Conservation (phyloP, 108 stramenopile species). For the Cyclotella distinguenda region DNA sequence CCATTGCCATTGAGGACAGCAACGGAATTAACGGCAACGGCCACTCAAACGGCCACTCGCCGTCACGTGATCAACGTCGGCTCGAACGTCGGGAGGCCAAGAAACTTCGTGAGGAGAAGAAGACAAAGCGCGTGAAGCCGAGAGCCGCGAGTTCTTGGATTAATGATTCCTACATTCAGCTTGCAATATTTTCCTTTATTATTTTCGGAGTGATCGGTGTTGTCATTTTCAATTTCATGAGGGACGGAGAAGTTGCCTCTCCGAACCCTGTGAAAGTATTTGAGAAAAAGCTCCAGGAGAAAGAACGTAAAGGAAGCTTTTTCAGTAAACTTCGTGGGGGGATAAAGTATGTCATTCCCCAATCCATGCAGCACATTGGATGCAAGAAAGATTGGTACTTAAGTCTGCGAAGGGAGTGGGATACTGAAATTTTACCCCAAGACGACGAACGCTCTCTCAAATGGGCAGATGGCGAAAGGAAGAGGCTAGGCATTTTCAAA, state of each 20-base stretch:
- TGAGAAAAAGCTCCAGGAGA: constrained; percentile 8
- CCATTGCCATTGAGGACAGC: constrained; percentile 1
- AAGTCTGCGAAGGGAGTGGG: constrained; percentile 52
- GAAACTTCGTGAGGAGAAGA: constrained; percentile 11
- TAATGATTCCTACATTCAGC: constrained; percentile 4
- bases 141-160: background rate
- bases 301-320: background rate
- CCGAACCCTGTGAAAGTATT: background rate
- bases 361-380: constrained; percentile 61
- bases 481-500: constrained; percentile 16
- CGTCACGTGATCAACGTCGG: constrained; percentile 37
- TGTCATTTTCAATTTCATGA: constrained; percentile 9
- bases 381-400: constrained; percentile 59
- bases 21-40: constrained; percentile 3
- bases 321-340: constrained; percentile 22
- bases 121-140: background rate
- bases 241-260: background rate
- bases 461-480: constrained; percentile 17
- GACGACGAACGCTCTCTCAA: constrained; percentile 38
- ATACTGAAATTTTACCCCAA: constrained; percentile 49
- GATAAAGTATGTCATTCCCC: constrained; percentile 55
- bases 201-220: constrained; percentile 23
- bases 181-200: constrained; percentile 19
- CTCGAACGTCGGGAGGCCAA: constrained; percentile 45
- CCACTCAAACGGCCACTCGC: constrained; percentile 5